A percentile compares a stretch with the other conserved stretches of the same genome.
phyloP scores from a whole-genome alignment of 2,329 filamentous ascomycete species.

The Trichoderma sp. region DNA sequence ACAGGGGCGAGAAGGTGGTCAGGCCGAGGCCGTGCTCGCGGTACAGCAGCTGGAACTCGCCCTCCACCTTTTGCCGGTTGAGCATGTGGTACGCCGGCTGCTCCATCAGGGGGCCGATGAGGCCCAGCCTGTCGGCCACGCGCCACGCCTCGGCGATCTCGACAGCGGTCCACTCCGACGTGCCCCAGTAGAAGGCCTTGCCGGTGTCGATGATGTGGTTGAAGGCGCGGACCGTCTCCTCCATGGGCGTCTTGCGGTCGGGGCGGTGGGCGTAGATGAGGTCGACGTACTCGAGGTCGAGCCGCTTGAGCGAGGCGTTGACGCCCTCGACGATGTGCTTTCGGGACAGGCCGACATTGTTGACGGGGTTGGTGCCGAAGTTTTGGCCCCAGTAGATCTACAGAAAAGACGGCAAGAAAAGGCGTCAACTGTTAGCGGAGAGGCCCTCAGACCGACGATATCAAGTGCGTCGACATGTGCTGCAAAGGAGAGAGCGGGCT shows the following conservation, averaged over 20 bases:
- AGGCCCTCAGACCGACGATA: not conserved
- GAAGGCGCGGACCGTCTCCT: conserved; percentile 70
- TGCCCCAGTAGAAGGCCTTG: conserved; percentile 72
- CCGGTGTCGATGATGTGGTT: conserved; percentile 69
- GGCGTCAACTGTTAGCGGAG: not conserved
- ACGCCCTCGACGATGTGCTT: conserved; percentile 72
- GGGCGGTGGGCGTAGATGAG: conserved; percentile 70
- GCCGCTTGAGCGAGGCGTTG: conserved; percentile 59
- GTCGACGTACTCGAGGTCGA: conserved; percentile 65
- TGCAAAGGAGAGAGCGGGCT: not conserved
- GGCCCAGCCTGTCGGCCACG: conserved; percentile 60
- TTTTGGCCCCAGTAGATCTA: conserved; percentile 66
- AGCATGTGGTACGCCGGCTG: conserved; percentile 70
- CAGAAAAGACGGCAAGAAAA: not conserved
- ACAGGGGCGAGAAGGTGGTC: conserved; percentile 64
- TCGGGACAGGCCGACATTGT: conserved; percentile 67
- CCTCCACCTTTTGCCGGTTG: conserved; percentile 62
- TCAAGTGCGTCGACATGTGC: not conserved
- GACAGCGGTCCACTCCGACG: conserved; percentile 67
- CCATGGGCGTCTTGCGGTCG: conserved; percentile 68
- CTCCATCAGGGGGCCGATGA: conserved; percentile 67
- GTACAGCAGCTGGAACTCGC: conserved; percentile 63
- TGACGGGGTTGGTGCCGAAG: conserved; percentile 63
- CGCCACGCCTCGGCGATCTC: conserved; percentile 67
- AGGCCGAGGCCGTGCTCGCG: conserved; percentile 61